These are phyloP conservation scores for Fagopyrum tataricum DNA, from an alignment of 148 eudicot genomes.

Conservation along the genomic window DNA sequence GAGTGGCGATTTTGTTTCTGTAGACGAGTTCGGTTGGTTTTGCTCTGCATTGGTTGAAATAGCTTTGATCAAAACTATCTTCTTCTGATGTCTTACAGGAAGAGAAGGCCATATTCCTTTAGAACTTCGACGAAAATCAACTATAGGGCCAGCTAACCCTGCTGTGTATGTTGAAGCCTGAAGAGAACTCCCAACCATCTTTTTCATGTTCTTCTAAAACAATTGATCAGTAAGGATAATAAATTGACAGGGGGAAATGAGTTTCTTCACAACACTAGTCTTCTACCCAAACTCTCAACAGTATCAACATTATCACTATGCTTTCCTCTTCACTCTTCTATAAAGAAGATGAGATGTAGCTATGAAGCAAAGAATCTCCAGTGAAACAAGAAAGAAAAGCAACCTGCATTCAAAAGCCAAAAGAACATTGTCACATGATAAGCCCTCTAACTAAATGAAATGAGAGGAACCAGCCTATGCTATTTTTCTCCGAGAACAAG, in stretches of 20 bases:
- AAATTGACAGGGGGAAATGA: neutral
- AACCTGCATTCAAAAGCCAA: no score
- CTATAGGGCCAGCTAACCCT: neutral
- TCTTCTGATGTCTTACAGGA: slow-evolving; percentile 26
- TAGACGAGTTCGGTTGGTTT: slow-evolving; percentile 32
- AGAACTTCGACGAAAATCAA: neutral
- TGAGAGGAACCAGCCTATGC: neutral
- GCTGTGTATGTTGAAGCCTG: slow-evolving; percentile 6
- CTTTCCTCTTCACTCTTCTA: neutral
- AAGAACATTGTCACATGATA: neutral
- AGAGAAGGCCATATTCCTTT: neutral
- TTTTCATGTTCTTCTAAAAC: neutral
- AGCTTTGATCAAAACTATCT: slow-evolving; percentile 31
- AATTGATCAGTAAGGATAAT: neutral
- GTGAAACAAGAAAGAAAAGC: neutral
- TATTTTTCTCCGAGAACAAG: neutral
- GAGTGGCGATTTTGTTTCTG: slow-evolving; percentile 42
- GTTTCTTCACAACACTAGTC: neutral
- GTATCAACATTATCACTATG: neutral
- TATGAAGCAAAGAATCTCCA: slow-evolving; percentile 3
- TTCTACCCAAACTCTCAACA: neutral
- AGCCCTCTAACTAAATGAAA: neutral
- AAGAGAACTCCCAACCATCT: slow-evolving; percentile 7
- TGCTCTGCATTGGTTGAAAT: slow-evolving; percentile 34
- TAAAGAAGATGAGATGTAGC: neutral